Percentiles rank a stretch among this genome's conserved stretches.
These are phyloP conservation scores for Zalerion maritima DNA, from an alignment of 495 filamentous ascomycete species.

Conservation along the genomic window DNA sequence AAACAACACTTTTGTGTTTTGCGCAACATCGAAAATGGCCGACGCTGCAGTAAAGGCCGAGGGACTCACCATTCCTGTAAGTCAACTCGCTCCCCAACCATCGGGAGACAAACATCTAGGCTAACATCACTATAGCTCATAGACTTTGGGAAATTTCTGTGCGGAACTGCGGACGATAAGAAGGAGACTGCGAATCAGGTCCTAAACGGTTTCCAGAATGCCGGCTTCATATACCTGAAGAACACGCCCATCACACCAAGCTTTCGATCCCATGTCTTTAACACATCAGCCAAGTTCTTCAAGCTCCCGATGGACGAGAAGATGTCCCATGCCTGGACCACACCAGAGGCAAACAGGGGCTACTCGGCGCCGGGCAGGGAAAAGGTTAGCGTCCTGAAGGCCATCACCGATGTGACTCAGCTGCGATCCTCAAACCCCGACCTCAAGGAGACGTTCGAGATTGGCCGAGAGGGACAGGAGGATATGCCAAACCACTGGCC, in stretches of 20 bases:
- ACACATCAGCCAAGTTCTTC: slow-evolving; percentile 66
- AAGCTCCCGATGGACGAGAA: slow-evolving; percentile 53
- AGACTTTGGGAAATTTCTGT: slow-evolving; percentile 65
- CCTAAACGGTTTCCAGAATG: slow-evolving; percentile 64
- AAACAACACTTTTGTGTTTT: background rate
- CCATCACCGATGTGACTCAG: slow-evolving; percentile 41
- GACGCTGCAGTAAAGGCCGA: slow-evolving; percentile 48
- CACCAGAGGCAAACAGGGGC: slow-evolving; percentile 61
- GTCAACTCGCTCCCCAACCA: slow-evolving; percentile 4
- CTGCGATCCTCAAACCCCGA: slow-evolving; percentile 50
- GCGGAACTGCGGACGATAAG: slow-evolving; percentile 46
- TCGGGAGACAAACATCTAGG: slow-evolving; percentile 2
- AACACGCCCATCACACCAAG: slow-evolving; percentile 55
- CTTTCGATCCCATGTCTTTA: slow-evolving; percentile 48
- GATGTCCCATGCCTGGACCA: slow-evolving; percentile 53
- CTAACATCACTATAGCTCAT: slow-evolving; percentile 46
- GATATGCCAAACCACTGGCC: slow-evolving; percentile 74
- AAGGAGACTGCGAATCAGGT: slow-evolving; percentile 53
- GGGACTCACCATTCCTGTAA: slow-evolving; percentile 55
- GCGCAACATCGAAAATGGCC: slow-evolving; percentile 17
- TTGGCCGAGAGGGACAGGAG: slow-evolving; percentile 58
- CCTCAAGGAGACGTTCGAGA: slow-evolving; percentile 74
- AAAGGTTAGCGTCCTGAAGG: slow-evolving; percentile 50
- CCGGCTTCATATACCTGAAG: slow-evolving; percentile 84
- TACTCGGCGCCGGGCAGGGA: slow-evolving; percentile 65